These are phyloP conservation scores for Pestalotiopsis sp. DNA, from an alignment of 2,329 filamentous ascomycete genomes.

Conservation along the genomic window DNA sequence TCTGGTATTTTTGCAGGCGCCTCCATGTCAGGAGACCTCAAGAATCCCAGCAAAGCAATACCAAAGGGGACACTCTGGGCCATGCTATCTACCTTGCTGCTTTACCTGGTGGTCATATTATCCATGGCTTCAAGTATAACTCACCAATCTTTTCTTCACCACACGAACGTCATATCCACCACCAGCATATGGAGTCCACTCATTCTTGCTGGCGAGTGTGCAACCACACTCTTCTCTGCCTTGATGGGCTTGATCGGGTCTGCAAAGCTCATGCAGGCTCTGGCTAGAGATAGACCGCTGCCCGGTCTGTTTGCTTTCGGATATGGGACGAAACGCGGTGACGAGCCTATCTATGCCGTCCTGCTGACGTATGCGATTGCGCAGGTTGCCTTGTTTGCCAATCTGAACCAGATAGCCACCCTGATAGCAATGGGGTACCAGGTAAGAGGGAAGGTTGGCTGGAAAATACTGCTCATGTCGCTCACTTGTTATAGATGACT, in stretches of 20 bases:
- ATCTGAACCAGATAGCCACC: slow-evolving; percentile 87
- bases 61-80: slow-evolving; percentile 83
- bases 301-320: slow-evolving; percentile 77
- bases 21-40: slow-evolving; percentile 88
- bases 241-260: slow-evolving; percentile 87
- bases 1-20: slow-evolving; percentile 70
- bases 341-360: slow-evolving; percentile 79
- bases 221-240: slow-evolving; percentile 82
- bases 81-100: slow-evolving; percentile 73
- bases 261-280: slow-evolving; percentile 81
- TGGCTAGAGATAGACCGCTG: slow-evolving; percentile 77
- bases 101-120: slow-evolving; percentile 77
- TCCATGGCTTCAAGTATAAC: slow-evolving; percentile 79
- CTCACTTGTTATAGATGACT: slow-evolving; percentile 65
- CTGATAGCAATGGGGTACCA: slow-evolving; percentile 91
- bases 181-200: slow-evolving; percentile 76
- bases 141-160: slow-evolving; percentile 71
- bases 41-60: slow-evolving; percentile 81
- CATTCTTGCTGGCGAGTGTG: slow-evolving; percentile 80
- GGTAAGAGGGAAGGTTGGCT: slow-evolving; percentile 37
- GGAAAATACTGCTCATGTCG: not conserved
- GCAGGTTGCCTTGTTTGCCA: slow-evolving; percentile 78
- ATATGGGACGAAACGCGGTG: slow-evolving; percentile 70
- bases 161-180: slow-evolving; percentile 80
- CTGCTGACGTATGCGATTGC: slow-evolving; percentile 75